Base-by-base conservation (phyloP, 208 protist genomes). In the Trypanosoma lewisi region DNA sequence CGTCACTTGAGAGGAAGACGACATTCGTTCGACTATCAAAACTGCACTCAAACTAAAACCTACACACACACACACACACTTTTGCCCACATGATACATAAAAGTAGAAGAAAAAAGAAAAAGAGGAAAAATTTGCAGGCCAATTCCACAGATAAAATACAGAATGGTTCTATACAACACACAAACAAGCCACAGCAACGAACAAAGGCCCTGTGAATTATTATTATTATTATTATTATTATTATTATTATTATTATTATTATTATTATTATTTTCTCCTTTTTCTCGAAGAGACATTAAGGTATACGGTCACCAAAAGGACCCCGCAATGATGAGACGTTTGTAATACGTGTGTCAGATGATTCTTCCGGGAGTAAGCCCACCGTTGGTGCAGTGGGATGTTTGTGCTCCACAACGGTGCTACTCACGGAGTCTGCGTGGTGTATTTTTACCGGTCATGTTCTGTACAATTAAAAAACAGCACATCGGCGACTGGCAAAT, bases 231-330 rank as follows among this genome's bases (percentile, higher is more conserved):
- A n/a, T n/a, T n/a, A n/a, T n/a, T n/a, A n/a, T n/a, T n/a, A n/a
- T n/a, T n/a, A n/a, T n/a, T n/a, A n/a, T n/a, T n/a, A n/a, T n/a
- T n/a, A n/a, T n/a, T n/a, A n/a, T n/a, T n/a, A n/a, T n/a, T n/a
- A n/a, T n/a, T n/a, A n/a, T n/a, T n/a, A n/a, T n/a, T n/a, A n/a
- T n/a, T n/a, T n/a, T n/a, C n/a, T n/a, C n/a, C n/a, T 4, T 47
- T 78, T 59, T 57, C 70, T 28, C 72, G 59, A 54, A 82, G 65
- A 61, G 53, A 62, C 63, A 74, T 42, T 39, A 65, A 73, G 33
- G 31, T 70, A 73, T 74, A 77, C 42, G 50, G 70, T 60, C 67
- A 57, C 70, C 60, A 73, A 77, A 73, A 77, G 71, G 61, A 62
- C 65, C 55, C 77, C 73, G 48, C 70, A 30, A 59, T 42, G 23